These are phyloP conservation scores for Fusarium robinianum DNA, from an alignment of 2,329 filamentous ascomycete genomes.

Conservation along the genomic window DNA sequence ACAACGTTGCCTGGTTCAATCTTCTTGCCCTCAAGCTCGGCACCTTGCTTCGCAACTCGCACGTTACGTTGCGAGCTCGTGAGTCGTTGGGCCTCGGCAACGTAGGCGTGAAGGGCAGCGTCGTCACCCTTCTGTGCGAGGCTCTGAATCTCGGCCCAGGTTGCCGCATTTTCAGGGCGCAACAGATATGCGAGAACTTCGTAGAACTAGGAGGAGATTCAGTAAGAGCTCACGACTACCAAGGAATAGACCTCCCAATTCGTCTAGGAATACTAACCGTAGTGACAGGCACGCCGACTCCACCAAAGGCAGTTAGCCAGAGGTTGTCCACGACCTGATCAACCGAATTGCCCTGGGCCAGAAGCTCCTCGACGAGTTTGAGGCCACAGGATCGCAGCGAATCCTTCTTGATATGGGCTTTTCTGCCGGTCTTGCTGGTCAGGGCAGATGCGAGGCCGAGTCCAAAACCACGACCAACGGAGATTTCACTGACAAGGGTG, in stretches of 20 bases:
- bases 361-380: conserved; percentile 45
- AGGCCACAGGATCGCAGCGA: conserved; percentile 47
- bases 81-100: conserved; percentile 48
- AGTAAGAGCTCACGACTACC: not conserved
- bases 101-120: conserved; percentile 43
- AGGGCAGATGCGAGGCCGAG: conserved; percentile 39
- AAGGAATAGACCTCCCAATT: not conserved
- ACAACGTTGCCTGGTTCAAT: conserved; percentile 48
- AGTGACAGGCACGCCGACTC: conserved; percentile 46
- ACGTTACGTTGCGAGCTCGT: conserved; percentile 47
- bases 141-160: conserved; percentile 50
- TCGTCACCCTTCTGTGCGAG: conserved; percentile 44
- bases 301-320: conserved; percentile 49
- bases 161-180: conserved; percentile 44
- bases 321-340: conserved; percentile 44
- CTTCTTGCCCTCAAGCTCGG: conserved; percentile 44
- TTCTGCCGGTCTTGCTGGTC: conserved; percentile 37
- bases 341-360: conserved; percentile 39
- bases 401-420: conserved; percentile 38
- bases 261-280: conserved; percentile 35
- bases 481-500: conserved; percentile 46
- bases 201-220: conserved; percentile 44
- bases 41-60: conserved; percentile 41
- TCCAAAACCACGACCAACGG: conserved; percentile 38
- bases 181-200: conserved; percentile 51